phyloP scores from a whole-genome alignment of 352 stramenopile species.

The Thraustochytrium sp. region DNA sequence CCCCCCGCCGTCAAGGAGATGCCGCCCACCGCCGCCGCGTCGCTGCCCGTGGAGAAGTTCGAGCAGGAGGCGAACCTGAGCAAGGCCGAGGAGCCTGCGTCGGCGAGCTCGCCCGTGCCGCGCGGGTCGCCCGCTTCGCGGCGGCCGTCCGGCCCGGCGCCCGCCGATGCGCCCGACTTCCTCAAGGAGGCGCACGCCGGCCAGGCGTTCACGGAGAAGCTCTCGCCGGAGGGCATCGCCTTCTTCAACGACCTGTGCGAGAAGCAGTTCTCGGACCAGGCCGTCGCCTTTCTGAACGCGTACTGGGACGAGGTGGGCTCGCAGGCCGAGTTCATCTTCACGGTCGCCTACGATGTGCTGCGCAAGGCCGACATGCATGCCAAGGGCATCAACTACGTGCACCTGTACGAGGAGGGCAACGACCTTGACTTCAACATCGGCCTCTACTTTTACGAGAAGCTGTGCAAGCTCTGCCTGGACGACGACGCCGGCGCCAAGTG shows the following conservation, averaged over 20 bases:
- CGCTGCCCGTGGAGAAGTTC: background rate
- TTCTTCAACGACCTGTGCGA: constrained; percentile 43
- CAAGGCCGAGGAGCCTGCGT: background rate
- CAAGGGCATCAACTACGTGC: constrained; percentile 39
- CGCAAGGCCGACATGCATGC: constrained; percentile 40
- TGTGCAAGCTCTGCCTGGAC: constrained; percentile 41
- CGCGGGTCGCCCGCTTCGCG: background rate
- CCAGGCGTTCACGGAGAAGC: constrained; percentile 12
- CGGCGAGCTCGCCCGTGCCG: background rate
- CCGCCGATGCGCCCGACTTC: background rate
- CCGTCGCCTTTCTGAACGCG: constrained; percentile 41
- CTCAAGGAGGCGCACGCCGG: background rate
- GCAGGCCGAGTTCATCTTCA: constrained; percentile 45
- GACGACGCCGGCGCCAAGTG: constrained; percentile 13
- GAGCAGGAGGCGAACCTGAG: background rate
- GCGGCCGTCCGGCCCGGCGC: background rate
- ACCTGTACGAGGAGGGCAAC: constrained; percentile 43
- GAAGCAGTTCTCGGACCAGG: constrained; percentile 33
- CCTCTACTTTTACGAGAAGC: constrained; percentile 46
- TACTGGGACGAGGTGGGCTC: constrained; percentile 39
- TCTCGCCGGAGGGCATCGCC: background rate
- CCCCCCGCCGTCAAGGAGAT: background rate
- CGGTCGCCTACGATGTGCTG: constrained; percentile 19
- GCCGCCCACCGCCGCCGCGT: background rate
- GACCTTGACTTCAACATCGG: constrained; percentile 41